Evolutionary conservation across 129 eudicot species (phyloP).

Genomic region (Dittrichia graveolens): DNA sequence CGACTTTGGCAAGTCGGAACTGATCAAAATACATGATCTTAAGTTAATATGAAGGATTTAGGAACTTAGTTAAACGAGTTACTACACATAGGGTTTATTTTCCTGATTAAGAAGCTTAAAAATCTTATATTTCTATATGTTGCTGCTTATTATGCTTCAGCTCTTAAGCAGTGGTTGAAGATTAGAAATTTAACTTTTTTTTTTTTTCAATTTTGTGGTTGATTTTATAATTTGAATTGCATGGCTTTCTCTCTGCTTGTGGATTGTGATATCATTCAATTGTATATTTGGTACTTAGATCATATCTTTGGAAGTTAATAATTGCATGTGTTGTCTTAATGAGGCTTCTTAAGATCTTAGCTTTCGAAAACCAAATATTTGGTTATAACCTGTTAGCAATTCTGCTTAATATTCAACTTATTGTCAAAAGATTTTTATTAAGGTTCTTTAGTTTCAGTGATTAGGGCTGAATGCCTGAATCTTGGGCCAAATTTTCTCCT

Average conservation of each 20-base stretch:
- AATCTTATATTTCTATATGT: neutral
- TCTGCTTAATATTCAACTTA: neutral
- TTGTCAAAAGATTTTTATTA: neutral
- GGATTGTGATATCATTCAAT: neutral
- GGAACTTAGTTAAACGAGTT: neutral
- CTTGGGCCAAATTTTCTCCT: neutral
- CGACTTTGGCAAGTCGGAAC: neutral
- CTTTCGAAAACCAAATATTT: neutral
- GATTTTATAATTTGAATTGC: neutral
- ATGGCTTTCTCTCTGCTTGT: neutral
- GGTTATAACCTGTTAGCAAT: neutral
- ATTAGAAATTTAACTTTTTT: neutral
- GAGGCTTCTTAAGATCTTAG: neutral
- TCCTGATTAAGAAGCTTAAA: constrained; percentile 13
- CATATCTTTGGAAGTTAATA: neutral
- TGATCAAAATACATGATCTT: neutral
- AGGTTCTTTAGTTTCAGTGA: neutral
- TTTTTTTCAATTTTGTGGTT: neutral
- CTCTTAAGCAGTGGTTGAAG: neutral
- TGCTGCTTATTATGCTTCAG: neutral
- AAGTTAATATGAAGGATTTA: neutral
- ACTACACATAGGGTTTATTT: neutral
- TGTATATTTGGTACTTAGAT: neutral
- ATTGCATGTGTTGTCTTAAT: constrained; percentile 6
- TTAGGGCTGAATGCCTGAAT: too few relatives aligned